These are phyloP conservation scores for Raddia guianensis DNA, from an alignment of 176 grass and related monocot genomes.

Conservation along the genomic window DNA sequence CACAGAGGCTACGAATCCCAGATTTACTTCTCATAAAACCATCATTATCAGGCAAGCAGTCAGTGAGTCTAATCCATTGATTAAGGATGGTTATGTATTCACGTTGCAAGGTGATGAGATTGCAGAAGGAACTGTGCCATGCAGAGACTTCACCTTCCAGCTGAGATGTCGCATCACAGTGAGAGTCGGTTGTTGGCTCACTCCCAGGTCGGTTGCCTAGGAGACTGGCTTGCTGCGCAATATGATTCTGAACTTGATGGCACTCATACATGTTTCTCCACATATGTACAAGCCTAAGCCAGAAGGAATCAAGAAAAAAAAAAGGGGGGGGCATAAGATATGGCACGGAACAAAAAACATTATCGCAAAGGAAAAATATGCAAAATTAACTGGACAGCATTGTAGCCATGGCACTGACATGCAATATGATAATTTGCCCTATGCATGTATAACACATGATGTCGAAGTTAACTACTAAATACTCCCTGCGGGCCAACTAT, in stretches of 20 bases:
- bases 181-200: constrained; percentile 85
- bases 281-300: constrained; percentile 80
- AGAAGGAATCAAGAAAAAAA: constrained; percentile 43
- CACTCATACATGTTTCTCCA: constrained; percentile 96
- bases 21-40: constrained; percentile 62
- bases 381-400: constrained; percentile 4
- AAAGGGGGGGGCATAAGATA: not conserved
- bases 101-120: constrained; percentile 75
- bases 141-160: constrained; percentile 84
- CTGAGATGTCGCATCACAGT: constrained; percentile 69
- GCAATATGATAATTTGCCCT: constrained; percentile 7
- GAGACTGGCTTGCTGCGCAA: constrained; percentile 75
- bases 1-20: constrained; percentile 62
- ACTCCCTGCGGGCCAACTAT: not conserved
- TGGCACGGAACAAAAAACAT: constrained; percentile 1
- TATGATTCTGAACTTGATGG: constrained; percentile 86
- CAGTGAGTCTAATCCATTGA: constrained; percentile 85
- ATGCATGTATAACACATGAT: not conserved
- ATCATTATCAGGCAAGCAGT: constrained; percentile 63
- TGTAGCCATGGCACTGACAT: constrained; percentile 11
- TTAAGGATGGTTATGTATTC: constrained; percentile 71
- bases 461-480: constrained; percentile 9
- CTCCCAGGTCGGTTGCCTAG: constrained; percentile 62
- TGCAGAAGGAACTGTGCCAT: constrained; percentile 88
- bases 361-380: constrained; percentile 9